Evolutionary conservation across 192 early-diverging fungal genomes (phyloP).

Genomic region (Linnemannia hyalina): DNA sequence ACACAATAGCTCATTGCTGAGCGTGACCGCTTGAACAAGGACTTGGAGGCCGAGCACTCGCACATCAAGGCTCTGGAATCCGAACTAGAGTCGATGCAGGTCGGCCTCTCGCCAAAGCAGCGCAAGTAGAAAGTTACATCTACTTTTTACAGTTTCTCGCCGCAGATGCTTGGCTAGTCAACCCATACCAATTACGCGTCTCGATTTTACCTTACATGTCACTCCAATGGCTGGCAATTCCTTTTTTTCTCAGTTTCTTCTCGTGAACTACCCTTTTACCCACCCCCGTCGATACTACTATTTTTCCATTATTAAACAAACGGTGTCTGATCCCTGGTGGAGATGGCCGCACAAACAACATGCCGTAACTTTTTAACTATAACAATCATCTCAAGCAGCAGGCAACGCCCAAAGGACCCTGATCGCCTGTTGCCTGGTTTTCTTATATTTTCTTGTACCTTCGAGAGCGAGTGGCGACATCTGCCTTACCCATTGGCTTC

Average conservation of each 20-base stretch:
- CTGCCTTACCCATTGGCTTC: too few relatives aligned
- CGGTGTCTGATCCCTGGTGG: slow-evolving; percentile 2
- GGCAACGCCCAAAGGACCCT: too few relatives aligned
- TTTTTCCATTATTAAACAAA: slow-evolving; percentile 1
- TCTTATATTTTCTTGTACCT: too few relatives aligned
- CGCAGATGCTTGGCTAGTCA: not conserved
- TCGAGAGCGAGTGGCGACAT: too few relatives aligned
- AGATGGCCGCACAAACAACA: not conserved
- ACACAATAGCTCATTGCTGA: slow-evolving; percentile 82
- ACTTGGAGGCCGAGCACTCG: slow-evolving; percentile 95
- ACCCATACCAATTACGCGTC: not conserved
- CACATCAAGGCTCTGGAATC: slow-evolving; percentile 94
- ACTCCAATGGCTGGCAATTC: not conserved
- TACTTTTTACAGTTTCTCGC: not conserved
- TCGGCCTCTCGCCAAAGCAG: slow-evolving; percentile 50
- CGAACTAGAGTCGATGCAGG: slow-evolving; percentile 75
- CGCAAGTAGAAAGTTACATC: slow-evolving; percentile 35
- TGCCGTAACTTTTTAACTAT: too few relatives aligned
- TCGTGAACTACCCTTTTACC: not conserved
- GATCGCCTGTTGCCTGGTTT: too few relatives aligned
- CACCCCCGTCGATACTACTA: not conserved
- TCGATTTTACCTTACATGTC: not conserved
- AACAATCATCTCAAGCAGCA: too few relatives aligned
- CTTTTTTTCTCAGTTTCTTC: not conserved
- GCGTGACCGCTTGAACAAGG: slow-evolving; percentile 98